Base-by-base conservation (phyloP, 352 stramenopile genomes). In the Globisporangium okanoganense region DNA sequence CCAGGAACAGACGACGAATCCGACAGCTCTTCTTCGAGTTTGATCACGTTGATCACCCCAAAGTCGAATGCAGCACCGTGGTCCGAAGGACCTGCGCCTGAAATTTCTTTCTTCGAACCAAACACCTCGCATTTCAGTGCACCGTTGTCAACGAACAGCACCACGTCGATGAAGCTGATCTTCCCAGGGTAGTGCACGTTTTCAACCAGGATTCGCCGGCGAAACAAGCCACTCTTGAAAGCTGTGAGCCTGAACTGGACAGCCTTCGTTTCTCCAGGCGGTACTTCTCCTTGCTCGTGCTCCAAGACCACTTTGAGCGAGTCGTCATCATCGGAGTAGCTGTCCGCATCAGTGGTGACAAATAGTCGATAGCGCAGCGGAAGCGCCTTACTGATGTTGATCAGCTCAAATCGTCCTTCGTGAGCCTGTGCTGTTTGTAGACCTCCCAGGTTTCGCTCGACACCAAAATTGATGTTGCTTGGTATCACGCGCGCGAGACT, bases 161-260 rank as follows among this genome's bases (percentile, higher is more conserved):
- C 69, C 4, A 96, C 67, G 43, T 96, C 85, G 12, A 96, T 74
- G 7, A 73, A 79, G 55, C 66, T 93, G 50, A 92, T 73, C 67
- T 91, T 92, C 6, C 81, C 84, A 14, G 82, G 82, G 58, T 93
- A 94, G 45, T 94, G 72, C 33, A 87, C 75, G 48, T 94, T 96
- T 61, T 95, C 85, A 24, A 96, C 75, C 45, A 94, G 65, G 40
- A 96, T 89, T 13, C 85, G 82, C 25, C 85, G 72, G 31, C 84
- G 77, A 61, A 94, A 95, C 20, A 94, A 70, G 12, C 87, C 87
- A 43, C 87, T 85, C 44, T 73, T 85, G 31, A 81, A 82, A 10
- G 87, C 80, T 48, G 80, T 80, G 12, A 95, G 64, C 12, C 64
- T 65, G 53, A 96, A 94, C 18, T 75, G 61, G 50, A 96, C 74